phyloP scores from a whole-genome alignment of 2,329 filamentous ascomycete genomes.

The Colletotrichum magnum region DNA sequence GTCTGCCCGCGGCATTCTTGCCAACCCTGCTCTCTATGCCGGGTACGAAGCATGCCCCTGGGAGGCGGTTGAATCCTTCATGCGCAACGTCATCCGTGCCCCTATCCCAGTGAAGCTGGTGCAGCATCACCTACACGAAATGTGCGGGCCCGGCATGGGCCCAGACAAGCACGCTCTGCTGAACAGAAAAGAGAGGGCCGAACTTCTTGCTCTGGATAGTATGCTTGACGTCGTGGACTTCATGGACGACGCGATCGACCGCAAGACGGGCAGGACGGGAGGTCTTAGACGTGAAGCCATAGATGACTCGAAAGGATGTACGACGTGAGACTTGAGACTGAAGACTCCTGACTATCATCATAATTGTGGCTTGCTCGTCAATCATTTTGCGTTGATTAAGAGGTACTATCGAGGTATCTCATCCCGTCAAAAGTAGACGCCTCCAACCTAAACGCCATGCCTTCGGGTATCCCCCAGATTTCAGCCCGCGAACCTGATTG shows the following conservation, averaged over 20 bases:
- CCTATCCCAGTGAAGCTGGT: constrained; percentile 75
- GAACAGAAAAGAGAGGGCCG: constrained; percentile 67
- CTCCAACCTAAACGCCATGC: constrained; percentile 25
- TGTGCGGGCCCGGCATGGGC: constrained; percentile 72
- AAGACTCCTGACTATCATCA: too few relatives aligned
- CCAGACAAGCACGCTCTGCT: constrained; percentile 67
- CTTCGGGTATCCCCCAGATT: constrained; percentile 7
- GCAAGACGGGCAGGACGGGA: constrained; percentile 37
- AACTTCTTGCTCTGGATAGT: constrained; percentile 63
- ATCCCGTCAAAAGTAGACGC: constrained; percentile 12
- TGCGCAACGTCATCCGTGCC: constrained; percentile 68
- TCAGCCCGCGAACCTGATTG: constrained; percentile 1
- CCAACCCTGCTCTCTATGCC: constrained; percentile 77
- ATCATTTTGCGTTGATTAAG: constrained; percentile 17
- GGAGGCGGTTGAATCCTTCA: constrained; percentile 74
- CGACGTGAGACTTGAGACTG: constrained; percentile 26
- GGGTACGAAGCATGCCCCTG: constrained; percentile 70
- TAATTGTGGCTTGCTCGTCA: not conserved
- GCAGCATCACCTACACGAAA: constrained; percentile 77
- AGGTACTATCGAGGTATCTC: constrained; percentile 23
- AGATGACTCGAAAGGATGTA: constrained; percentile 20
- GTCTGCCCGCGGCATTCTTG: constrained; percentile 77
- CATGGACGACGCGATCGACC: constrained; percentile 65
- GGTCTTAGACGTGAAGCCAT: constrained; percentile 25
- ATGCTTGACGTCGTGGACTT: constrained; percentile 74